Evolutionary conservation across 306 rosid species (phyloP), one percentile per base, ranked within the genome.

Genomic region (Vigna radiata): DNA sequence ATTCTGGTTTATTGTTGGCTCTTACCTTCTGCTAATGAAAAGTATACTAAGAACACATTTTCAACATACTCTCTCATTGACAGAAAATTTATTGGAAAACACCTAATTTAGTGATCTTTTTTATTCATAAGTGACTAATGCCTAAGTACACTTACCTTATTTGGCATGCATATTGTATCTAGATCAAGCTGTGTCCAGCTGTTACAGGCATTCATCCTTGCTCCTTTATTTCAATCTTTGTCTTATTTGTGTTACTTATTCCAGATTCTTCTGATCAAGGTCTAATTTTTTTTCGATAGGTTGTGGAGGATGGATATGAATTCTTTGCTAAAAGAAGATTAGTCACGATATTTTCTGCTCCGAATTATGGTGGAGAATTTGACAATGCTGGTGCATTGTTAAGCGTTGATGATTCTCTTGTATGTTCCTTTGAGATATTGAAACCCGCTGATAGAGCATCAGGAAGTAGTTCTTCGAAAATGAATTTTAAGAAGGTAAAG

Each of bases 331-430:
- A 84, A 46, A 58, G 96, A 69, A 89, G 88, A 67, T 77, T 92
- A 82, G 97, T 92, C 69, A 90, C 97, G 1, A 92, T 92, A 81
- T 92, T 90, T 83, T 92, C 97, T 63, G 97, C 97, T 65, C 97
- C 97, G 47, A 90, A 92, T 81, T 92, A 92, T 37, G 96, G 96
- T 2, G 96, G 96, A 36, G 97, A 92, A 84, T 92, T 92, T 39
- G 96, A 92, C 79, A 90, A 92, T 16, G 97, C 86, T 0, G 97
- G 96, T 58, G 96, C 94, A 55, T 79, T 92, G 60, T 75, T 90
- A 76, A 90, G 94, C 37, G 94, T 92, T 64, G 96, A 92, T 75
- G 88, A 90, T 69, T 77, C 88, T 78, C 84, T 90, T 68, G 86
- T 90, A 23, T 92, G 97, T 85, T 90, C 96, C 49, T 92, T 92